Evolutionary conservation across 768 basidiomycete genomes (phyloP), one percentile per base, ranked within the genome.

Genomic region (Lactifluus pinguis): DNA sequence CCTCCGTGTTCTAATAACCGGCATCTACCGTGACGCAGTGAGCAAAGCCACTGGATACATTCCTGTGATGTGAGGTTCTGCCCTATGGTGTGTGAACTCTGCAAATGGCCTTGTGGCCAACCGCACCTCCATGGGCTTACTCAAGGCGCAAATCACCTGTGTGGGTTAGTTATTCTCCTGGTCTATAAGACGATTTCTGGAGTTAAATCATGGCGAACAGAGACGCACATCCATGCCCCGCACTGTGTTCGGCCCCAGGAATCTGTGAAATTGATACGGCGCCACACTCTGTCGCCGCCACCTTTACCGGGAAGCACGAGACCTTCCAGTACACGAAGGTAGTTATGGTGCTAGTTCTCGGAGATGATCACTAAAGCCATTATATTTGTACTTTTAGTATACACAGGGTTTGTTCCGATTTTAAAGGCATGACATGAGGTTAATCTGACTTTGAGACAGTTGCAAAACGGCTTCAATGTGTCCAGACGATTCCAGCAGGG

Each of bases 271-370:
- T 85, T 13, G 78, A 84, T 49, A 82, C 78, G 0, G 73, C 77
- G 0, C 84, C 84, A 0, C 79, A 81, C 55, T 80, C 83, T 0
- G 77, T 86, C 30, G 79, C 83, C 65, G 81, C 83, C 6, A 84
- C 82, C 0, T 86, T 85, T 63, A 80, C 77, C 0, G 85, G 84
- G 0, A 72, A 69, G 57, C 80, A 84, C 54, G 81, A 83, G 63
- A 81, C 79, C 0, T 86, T 84, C 64, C 78, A 82, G 65, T 86
- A 83, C 53, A 86, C 84, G 0, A 85, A 85, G 75, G 84, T 81
- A 51, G 30, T 69, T 64, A 14, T n/a, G 13, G 15, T 38, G 9
- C 7, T n/a, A 15, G 25, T 4, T 17, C n/a, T 8, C 6, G 13
- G 38, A 7, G 10, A 9, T 3, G 11, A 6, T 51, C 19, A 19